Evolutionary conservation across 2,329 filamentous ascomycete genomes (phyloP), one percentile per base, ranked within the genome.

Genomic region (Calycina marina): DNA sequence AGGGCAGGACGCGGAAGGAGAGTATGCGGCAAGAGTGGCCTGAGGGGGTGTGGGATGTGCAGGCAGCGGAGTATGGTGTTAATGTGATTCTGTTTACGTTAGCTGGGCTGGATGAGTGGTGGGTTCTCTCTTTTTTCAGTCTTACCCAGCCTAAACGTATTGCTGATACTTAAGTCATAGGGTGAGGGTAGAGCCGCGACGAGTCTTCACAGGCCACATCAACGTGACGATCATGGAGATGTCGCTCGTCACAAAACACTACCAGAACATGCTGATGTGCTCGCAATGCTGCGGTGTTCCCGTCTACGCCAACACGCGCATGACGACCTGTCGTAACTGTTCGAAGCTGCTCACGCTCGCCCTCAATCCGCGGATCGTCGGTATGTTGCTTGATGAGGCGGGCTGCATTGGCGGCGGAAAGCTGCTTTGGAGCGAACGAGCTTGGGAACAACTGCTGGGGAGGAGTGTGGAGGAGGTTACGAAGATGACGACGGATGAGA

Each of bases 401-500:
- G 70, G 65, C 4, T 57, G 56, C 18, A 57, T 73, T 6, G 46
- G 50, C 2, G 47, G 57, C 2, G 63, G 62, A 0, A 72, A 70
- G 48, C 51, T 74, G 2, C 51, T 72, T 12, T 63, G 72, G 54
- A 63, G 59, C 4, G 53, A 61, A 11, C 35, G 53, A 2, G 70
- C 70, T 0, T 76, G 69, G 70, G 46, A 44, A 18, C 52, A 66
- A 14, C 45, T 69, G 2, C 51, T 69, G 5, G 63, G 64, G 3
- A 48, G 62, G 18, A 53, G 52, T 0, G 48, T 58, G 2, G 47
- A 56, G 11, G 57, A 64, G 28, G 42, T 71, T 9, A 51, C 45
- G 4, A 14, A 24, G 4, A 46, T 58, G 32, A 50, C 51, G 9
- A 37, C 48, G 0, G 56, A 62, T 9, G 53, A 56, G 12, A 39